These are phyloP conservation scores for Kodamaea kaohsiungensis DNA, from an alignment of 805 yeast species.

Conservation along the genomic window DNA sequence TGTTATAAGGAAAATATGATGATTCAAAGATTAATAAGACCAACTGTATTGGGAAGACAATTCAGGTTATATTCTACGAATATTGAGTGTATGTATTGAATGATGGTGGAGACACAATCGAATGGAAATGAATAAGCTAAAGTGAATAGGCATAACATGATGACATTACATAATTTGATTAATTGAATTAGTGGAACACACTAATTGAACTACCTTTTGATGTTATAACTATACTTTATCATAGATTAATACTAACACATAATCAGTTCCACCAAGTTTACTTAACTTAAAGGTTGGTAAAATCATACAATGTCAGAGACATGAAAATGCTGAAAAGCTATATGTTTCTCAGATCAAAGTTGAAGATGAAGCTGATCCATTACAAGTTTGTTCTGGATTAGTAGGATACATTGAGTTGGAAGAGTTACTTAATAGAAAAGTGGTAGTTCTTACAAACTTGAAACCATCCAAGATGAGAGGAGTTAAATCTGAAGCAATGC, in stretches of 20 bases:
- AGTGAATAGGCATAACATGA: no score
- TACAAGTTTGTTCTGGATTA: constrained; percentile 62
- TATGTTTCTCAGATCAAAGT: constrained; percentile 54
- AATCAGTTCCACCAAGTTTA: constrained; percentile 19
- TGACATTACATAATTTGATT: no score
- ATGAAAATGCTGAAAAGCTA: constrained; percentile 59
- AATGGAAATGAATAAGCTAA: no score
- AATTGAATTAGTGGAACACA: no score
- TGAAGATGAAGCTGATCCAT: constrained; percentile 9
- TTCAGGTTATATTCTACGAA: neutral
- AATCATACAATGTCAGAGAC: constrained; percentile 46
- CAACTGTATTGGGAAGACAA: neutral
- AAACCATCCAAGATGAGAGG: constrained; percentile 68
- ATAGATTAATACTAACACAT: constrained; percentile 5
- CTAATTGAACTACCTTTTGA: no score
- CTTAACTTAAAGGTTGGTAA: constrained; percentile 46
- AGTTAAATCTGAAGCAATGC: constrained; percentile 61
- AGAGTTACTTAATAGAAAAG: constrained; percentile 38
- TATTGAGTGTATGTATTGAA: neutral
- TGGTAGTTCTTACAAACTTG: constrained; percentile 57
- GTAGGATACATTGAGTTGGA: constrained; percentile 44
- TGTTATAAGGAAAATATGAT: neutral
- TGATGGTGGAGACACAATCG: no score
- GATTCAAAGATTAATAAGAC: neutral
- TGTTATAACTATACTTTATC: no score